Base-by-base conservation (phyloP, 352 stramenopile species). In the Plasmopara halstedii region DNA sequence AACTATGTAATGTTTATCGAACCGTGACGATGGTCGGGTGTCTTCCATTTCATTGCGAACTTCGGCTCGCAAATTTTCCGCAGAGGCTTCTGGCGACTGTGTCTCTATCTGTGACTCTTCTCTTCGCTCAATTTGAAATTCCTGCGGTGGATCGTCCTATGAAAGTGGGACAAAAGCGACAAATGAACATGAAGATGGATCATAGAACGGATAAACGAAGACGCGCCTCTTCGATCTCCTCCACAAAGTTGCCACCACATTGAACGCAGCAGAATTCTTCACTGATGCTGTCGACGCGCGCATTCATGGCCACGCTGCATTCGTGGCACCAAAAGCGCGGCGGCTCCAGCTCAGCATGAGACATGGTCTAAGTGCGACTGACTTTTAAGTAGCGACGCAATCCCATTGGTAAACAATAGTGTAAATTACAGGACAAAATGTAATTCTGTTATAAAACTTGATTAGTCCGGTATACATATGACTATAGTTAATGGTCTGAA, bases 261-360 rank as follows among this genome's bases (percentile, higher is more conserved):
- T 50, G 42, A 17, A 67, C 59, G 46, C 82, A 94, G 51, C 71
- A 85, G 10, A 94, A 62, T 42, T 94, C 82, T 22, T 75, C 65
- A 14, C 57, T 74, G 44, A 61, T 58, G 8, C 56, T 68, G 45
- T 91, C 77, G 17, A 87, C 57, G 29, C 51, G 51, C 42, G 79
- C 89, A 11, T 47, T 42, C 19, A 94, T 77, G 51, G 61, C 56
- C 14, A 29, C 46, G 18, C 57, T 43, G 58, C 82, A 94, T 65
- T 85, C 70, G 67, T 94, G 82, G 65, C 82, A 94, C 80, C 80
- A 94, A 60, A 91, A 94, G 45, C 55, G 68, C 46, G 42, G 50
- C 19, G 40, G 27, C 35, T 58, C 43, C 23, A 26, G 49, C 46
- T 56, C 48, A 3, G 47, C 21, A 33, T 58, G 10, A 36, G 40